Base-by-base conservation (phyloP, 73 alveolate genomes). In the Paramecium pentaurelia region DNA sequence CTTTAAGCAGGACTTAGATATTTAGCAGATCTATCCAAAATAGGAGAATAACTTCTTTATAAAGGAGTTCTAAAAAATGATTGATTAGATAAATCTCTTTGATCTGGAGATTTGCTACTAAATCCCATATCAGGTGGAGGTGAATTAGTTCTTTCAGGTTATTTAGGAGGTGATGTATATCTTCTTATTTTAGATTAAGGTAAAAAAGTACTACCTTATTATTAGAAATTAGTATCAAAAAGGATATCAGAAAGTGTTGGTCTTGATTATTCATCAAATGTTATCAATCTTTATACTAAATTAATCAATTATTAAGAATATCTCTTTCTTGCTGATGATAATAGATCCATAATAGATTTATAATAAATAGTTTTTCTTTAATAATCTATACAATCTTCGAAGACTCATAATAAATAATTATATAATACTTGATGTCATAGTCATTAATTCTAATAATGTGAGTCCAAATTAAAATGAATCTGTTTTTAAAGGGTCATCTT, bases 121-220 rank as follows among this genome's bases (percentile, higher is more conserved):
- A 27, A 64, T 14, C 84, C 84, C 84, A 64, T 64, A 32, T 64
- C 84, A 25, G 84, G 84, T 64, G 84, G 84, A 12, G 84, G 84
- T 1, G 84, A 64, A 32, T 64, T 64, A 25, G 84, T 64, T 8
- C 45, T 64, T 28, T 64, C 42, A 25, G 84, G 84, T 64, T 64
- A 64, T 64, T 18, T 64, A 14, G 84, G 84, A 32, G 84, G 84
- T 28, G 84, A 64, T 9, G 84, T 64, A 34, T 64, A 32, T 64
- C 84, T 34, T 64, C 84, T 9, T 64, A 64, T 64, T 64, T 34
- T 64, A 4, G 84, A 32, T 64, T 64, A 64, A 1, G 84, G 84
- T 32, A 64, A 1, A 12, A 32, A 64, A 32, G 1, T 32, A 32
- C 32, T 34, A 11, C 84, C 51, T 64, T 64, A 32, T 5, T 64